Evolutionary conservation across 225 moss, liverwort and hornwort genomes (phyloP), one percentile per base, ranked within the genome.

Genomic region (Marchantia paleacea): DNA sequence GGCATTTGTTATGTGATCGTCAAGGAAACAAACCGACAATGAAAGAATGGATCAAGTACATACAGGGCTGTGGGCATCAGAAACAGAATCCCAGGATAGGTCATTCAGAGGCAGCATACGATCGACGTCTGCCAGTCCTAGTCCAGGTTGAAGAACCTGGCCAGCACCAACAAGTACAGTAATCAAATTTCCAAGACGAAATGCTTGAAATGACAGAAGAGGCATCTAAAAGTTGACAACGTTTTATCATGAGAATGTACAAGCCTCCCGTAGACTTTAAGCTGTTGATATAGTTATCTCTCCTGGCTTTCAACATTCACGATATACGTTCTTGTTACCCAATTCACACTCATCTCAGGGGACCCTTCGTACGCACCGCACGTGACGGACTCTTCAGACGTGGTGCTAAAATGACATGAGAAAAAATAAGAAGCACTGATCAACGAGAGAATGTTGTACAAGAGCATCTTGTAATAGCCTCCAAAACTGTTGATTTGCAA

Each of bases 401-500:
- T 66, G 1, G n/a, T 12, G 3, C 66, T 66, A 39, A 39, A 26
- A 11, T 66, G 28, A 66, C 12, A 66, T 8, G 66, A 4, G 10
- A 28, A 8, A 50, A 24, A 10, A 50, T 22, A 0, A 51, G n/a
- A 19, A n/a, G 5, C 22, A 51, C 9, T n/a, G 72, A 51, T 52
- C 11, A 19, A 20, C 39, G 28, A 29, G 11, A 75, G 75, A 60
- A 78, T n/a, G 10, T 39, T 8, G 7, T 83, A 86, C 87, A 77
- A 82, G 82, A n/a, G 82, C 82, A 11, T 85, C 82, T n/a, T 80
- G 82, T 47, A 84, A 80, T 18, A 87, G 52, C 11, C 75, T 77
- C 87, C 84, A 87, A 55, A 87, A 78, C 39, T 87, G 84, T 77
- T 70, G 77, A 69, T 84, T 84, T 64, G 80, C 82, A 54, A 87